phyloP scores from a whole-genome alignment of 2,329 filamentous ascomycete species.

The Talaromyces sp. region DNA sequence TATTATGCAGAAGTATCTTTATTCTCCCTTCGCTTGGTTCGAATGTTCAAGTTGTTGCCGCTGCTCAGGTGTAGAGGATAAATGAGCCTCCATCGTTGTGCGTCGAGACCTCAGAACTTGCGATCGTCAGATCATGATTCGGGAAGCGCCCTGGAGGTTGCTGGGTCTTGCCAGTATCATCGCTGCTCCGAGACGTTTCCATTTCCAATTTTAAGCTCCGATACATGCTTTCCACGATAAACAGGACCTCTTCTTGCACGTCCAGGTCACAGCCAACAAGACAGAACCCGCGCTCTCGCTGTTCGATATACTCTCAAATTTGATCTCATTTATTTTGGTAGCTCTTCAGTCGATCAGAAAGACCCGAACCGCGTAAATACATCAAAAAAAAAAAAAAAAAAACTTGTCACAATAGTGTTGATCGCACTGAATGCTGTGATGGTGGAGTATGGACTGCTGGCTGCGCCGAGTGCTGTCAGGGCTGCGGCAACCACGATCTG shows the following conservation, averaged over 20 bases:
- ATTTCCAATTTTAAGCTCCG: conserved; percentile 53
- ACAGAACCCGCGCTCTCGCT: conserved; percentile 62
- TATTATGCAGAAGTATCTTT: too few species aligned
- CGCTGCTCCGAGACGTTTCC: conserved; percentile 30
- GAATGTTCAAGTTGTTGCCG: too few species aligned
- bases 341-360: conserved; percentile 58
- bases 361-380: conserved; percentile 61
- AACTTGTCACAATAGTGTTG: conserved; percentile 64
- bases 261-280: conserved; percentile 52
- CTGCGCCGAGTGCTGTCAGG: conserved; percentile 62
- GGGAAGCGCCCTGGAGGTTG: too few species aligned
- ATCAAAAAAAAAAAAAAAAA: too few species aligned
- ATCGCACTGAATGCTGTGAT: conserved; percentile 64
- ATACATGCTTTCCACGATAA: conserved; percentile 61
- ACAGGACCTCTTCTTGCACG: conserved; percentile 59
- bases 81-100: too few species aligned
- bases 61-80: too few species aligned
- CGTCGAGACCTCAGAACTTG: too few species aligned
- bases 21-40: too few species aligned
- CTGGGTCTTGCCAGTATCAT: conserved; percentile 16
- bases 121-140: too few species aligned
- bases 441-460: conserved; percentile 53
- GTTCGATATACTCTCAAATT: conserved; percentile 63
- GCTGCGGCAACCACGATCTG: conserved; percentile 64
- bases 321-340: conserved; percentile 60